phyloP scores from a whole-genome alignment of 1,284 basidiomycete genomes.

The Stygiomarasmius scandens region DNA sequence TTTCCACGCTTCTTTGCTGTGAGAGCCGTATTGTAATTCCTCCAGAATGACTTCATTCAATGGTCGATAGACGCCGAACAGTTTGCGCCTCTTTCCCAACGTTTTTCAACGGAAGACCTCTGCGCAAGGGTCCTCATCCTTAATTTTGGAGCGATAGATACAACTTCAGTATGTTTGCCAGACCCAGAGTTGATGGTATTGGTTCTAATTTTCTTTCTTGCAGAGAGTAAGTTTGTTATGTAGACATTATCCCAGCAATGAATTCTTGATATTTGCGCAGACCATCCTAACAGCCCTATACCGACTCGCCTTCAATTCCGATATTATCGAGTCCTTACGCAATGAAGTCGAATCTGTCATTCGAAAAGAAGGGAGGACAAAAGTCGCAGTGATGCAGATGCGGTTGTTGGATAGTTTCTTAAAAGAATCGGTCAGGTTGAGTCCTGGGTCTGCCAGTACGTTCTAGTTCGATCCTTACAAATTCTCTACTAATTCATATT shows the following conservation, averaged over 20 bases:
- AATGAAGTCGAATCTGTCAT: conserved; percentile 41
- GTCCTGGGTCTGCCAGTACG: conserved; percentile 26
- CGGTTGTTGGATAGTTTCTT: conserved; percentile 16
- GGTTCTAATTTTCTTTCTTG: background rate
- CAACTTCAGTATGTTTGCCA: conserved; percentile 31
- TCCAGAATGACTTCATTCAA: conserved; percentile 14
- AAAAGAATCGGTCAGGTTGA: conserved; percentile 11
- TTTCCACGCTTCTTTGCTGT: background rate
- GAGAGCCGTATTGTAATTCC: background rate
- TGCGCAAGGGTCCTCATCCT: conserved; percentile 26
- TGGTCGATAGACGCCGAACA: conserved; percentile 8
- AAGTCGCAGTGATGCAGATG: conserved; percentile 21
- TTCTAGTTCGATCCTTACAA: background rate
- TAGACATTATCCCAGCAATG: background rate
- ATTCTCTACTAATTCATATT: background rate
- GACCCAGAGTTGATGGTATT: conserved; percentile 27
- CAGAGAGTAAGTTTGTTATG: background rate
- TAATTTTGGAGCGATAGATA: conserved; percentile 35
- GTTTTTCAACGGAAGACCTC: conserved; percentile 23
- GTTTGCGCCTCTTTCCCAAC: conserved; percentile 22
- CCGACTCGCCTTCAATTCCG: conserved; percentile 26
- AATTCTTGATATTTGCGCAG: conserved; percentile 21
- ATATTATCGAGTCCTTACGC: conserved; percentile 38
- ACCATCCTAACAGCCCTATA: conserved; percentile 37
- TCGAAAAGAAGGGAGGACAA: conserved; percentile 43